Evolutionary conservation across 495 filamentous ascomycete genomes (phyloP), one percentile per base, ranked within the genome.

Genomic region (Podospora didyma): DNA sequence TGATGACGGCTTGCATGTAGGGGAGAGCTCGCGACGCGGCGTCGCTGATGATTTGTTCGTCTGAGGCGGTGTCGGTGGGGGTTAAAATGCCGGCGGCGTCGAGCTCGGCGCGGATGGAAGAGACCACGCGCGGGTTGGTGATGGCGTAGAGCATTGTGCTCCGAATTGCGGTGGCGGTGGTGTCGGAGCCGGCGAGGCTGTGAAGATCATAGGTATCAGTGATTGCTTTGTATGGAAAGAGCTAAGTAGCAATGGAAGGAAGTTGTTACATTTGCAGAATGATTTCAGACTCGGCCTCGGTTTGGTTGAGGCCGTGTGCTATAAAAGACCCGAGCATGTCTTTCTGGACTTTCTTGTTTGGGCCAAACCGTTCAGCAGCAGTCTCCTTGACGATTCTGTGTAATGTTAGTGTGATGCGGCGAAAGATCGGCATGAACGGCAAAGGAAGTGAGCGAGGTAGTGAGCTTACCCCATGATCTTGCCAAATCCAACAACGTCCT

Each of bases 81-180:
- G 26, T 3, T 3, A 31, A 3, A 9, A 21, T 10, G 17, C 17
- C 49, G 24, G 66, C 73, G 7, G 50, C 50, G 56, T 81, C 75
- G 46, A 88, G 82, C 60, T 88, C 85, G 2, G 64, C 65, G 67
- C 81, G 75, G 46, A 89, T 75, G 37, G 70, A 73, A 11, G 77
- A 68, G 1, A 1, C 55, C 42, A 45, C 51, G 21, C 51, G 37
- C 5, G 71, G 68, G 53, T 79, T 72, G 17, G 67, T 67, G 6
- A 86, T 64, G 16, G 86, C 63, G 58, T 78, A 75, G n/a, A 79
- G 68, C 58, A 87, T 74, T 45, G 81, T 70, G 4, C 72, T 69
- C 52, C 81, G 79, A 61, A 88, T 79, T 23, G 82, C 73, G 4
- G 84, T 82, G 0, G 81, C 82, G 0, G 83, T 83, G 6, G 85